Evolutionary conservation across 2,329 filamentous ascomycete genomes (phyloP).

Genomic region (Calonectria hongkongensis): DNA sequence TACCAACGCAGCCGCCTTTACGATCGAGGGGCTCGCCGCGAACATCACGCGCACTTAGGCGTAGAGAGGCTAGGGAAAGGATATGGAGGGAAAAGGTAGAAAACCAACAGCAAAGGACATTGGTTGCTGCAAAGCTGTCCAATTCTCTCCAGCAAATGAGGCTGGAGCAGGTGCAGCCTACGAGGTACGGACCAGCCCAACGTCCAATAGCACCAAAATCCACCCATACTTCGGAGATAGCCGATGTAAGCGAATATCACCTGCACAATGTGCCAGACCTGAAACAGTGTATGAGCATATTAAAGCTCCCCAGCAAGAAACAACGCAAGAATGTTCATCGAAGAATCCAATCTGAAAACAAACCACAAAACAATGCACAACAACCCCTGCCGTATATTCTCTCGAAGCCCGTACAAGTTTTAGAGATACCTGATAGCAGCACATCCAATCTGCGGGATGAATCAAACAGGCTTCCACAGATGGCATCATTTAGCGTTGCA

Average conservation of each 20-base stretch:
- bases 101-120: neutral
- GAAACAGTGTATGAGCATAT: neutral
- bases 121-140: neutral
- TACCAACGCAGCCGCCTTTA: neutral
- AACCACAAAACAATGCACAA: neutral
- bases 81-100: no score
- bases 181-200: neutral
- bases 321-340: neutral
- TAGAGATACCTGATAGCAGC: no score
- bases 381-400: neutral
- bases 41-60: neutral
- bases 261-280: neutral
- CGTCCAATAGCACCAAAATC: neutral
- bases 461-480: neutral
- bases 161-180: neutral
- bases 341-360: neutral
- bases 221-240: neutral
- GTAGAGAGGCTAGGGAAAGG: neutral
- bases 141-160: neutral
- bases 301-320: neutral
- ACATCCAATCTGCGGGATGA: no score
- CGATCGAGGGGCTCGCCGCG: neutral
- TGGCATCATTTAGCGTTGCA: neutral
- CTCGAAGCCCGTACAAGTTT: no score
- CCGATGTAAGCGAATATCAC: neutral